Conservation (phyloP, 1,284 basidiomycete genomes). For the Melampsora americana region DNA sequence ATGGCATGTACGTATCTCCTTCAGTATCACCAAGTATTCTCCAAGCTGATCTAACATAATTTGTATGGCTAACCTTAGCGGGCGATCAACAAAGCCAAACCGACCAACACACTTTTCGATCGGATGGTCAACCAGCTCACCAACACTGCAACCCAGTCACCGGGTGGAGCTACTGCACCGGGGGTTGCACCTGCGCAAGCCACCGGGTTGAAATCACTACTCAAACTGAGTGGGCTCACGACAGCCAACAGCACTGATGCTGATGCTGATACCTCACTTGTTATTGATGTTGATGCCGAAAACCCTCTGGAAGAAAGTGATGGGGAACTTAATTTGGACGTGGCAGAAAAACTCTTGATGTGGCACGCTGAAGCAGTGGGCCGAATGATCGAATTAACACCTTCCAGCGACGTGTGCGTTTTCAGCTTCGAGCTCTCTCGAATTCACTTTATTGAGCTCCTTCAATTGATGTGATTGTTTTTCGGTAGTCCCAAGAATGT, state of each 20-base stretch:
- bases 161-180: constrained; percentile 41
- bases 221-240: constrained; percentile 44
- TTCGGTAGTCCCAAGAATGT: constrained; percentile 76
- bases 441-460: neutral
- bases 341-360: constrained; percentile 82
- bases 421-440: neutral
- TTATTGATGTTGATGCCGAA: constrained; percentile 48
- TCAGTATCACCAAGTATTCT: constrained; percentile 59
- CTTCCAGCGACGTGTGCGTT: constrained; percentile 74
- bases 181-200: constrained; percentile 16
- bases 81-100: constrained; percentile 68
- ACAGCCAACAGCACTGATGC: constrained; percentile 66
- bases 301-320: constrained; percentile 77
- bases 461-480: neutral
- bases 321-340: constrained; percentile 69
- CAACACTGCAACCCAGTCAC: constrained; percentile 62
- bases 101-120: constrained; percentile 73
- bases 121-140: constrained; percentile 88
- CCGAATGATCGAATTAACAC: constrained; percentile 79
- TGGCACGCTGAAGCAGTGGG: constrained; percentile 96
- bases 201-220: constrained; percentile 59
- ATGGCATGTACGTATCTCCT: constrained; percentile 76
- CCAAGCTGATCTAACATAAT: neutral
- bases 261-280: constrained; percentile 59
- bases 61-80: constrained; percentile 25